A percentile compares a stretch with the other conserved stretches of the same genome.
These are phyloP conservation scores for Metschnikowia gelsemii DNA, from an alignment of 805 yeast genomes.

Conservation along the genomic window DNA sequence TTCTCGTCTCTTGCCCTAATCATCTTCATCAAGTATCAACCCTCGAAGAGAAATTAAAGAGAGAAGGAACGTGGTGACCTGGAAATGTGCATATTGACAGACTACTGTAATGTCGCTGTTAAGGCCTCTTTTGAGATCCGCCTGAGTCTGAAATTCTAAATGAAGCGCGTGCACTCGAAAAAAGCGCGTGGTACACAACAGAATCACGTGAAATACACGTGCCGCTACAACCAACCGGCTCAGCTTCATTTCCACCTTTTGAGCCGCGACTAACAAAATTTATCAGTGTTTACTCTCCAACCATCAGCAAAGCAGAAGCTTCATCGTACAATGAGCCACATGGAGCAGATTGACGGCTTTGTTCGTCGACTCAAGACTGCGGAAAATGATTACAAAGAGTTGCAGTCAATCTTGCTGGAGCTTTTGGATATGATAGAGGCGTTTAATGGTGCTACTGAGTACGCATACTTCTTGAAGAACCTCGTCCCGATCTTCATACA, in stretches of 20 bases:
- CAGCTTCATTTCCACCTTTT: slow-evolving; percentile 10
- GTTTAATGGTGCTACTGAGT: slow-evolving; percentile 77
- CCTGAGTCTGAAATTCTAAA: too few relatives aligned
- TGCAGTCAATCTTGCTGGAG: slow-evolving; percentile 73
- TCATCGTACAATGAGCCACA: slow-evolving; percentile 39
- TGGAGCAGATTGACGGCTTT: slow-evolving; percentile 64
- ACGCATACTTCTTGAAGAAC: slow-evolving; percentile 68
- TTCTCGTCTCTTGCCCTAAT: too few relatives aligned
- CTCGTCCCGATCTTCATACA: slow-evolving; percentile 69
- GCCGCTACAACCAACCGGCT: slow-evolving; percentile 9
- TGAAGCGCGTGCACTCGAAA: background rate
- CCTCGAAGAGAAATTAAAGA: too few relatives aligned
- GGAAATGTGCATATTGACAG: too few relatives aligned
- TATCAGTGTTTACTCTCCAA: slow-evolving; percentile 3
- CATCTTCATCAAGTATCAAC: too few relatives aligned
- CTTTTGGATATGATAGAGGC: slow-evolving; percentile 84
- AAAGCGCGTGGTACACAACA: too few relatives aligned
- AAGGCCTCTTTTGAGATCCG: too few relatives aligned
- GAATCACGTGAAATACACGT: slow-evolving; percentile 30
- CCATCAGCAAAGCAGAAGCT: background rate
- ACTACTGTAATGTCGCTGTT: too few relatives aligned
- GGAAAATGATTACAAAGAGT: slow-evolving; percentile 54
- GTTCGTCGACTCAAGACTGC: slow-evolving; percentile 59
- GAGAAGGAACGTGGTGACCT: too few relatives aligned
- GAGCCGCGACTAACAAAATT: slow-evolving; percentile 11